Evolutionary conservation across 2,329 filamentous ascomycete species (phyloP).

Genomic region (Aspergillus tubingensis): DNA sequence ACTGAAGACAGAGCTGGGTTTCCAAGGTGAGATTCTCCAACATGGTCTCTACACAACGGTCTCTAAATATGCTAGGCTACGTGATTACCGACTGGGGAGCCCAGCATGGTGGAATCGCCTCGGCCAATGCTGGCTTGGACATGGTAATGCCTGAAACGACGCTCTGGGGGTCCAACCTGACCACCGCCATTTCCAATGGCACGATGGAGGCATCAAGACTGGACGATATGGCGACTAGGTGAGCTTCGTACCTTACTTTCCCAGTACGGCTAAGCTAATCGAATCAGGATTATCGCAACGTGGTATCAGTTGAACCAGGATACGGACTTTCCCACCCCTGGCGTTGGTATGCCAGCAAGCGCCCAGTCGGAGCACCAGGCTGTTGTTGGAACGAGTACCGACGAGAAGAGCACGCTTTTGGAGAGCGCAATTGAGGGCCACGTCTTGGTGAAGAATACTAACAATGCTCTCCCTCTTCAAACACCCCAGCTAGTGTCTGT

Average conservation of each 20-base stretch:
- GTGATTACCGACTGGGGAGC: constrained; percentile 79
- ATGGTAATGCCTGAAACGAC: constrained; percentile 25
- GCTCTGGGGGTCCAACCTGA: constrained; percentile 42
- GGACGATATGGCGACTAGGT: constrained; percentile 61
- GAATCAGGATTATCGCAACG: constrained; percentile 42
- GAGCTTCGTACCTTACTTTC: not conserved
- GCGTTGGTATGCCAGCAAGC: constrained; percentile 26
- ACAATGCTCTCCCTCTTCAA: constrained; percentile 51
- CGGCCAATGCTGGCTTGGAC: constrained; percentile 29
- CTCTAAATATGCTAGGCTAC: constrained; percentile 58
- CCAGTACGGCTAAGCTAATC: not conserved
- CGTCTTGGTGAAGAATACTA: constrained; percentile 56
- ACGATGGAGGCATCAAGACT: constrained; percentile 56
- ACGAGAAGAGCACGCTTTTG: constrained; percentile 35
- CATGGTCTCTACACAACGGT: not conserved
- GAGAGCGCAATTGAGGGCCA: constrained; percentile 60
- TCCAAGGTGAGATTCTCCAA: constrained; percentile 55
- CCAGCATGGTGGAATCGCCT: constrained; percentile 58
- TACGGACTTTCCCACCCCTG: constrained; percentile 20
- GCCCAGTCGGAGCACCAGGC: constrained; percentile 18
- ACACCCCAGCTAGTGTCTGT: constrained; percentile 26
- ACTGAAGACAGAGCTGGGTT: constrained; percentile 74
- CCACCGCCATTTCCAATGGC: constrained; percentile 62
- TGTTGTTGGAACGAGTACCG: constrained; percentile 51
- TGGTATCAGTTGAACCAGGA: constrained; percentile 45